Evolutionary conservation across 1,139 yeast species (phyloP), one percentile per base, ranked within the genome.

Genomic region (Ogataea hybrid): DNA sequence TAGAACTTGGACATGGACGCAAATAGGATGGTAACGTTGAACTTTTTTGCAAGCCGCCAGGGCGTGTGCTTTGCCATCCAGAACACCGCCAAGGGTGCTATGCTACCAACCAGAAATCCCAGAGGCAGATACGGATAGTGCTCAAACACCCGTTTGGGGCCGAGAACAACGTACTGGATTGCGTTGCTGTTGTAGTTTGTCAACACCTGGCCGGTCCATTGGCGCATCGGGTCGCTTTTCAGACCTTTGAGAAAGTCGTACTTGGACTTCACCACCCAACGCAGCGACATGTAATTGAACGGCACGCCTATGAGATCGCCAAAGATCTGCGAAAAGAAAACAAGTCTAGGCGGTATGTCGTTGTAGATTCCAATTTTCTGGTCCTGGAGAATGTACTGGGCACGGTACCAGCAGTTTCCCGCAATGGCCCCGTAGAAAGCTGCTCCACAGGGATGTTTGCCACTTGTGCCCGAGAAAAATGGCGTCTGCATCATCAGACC

Each of bases 371-470:
- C 79, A 10, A 73, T 57, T 43, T 72, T 67, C 65, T 71, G 68
- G 54, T 71, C 70, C 47, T 73, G 75, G 25, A 74, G 59, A 51
- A 71, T 72, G 48, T 63, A 70, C 51, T 74, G 79, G 1, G 78
- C 77, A 36, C 79, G 54, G 48, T 74, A 73, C 77, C 79, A 74
- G 1, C 78, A 75, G 53, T 73, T 71, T 1, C 79, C 79, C 0
- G 77, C 75, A 12, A 75, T 61, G 2, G 77, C 69, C 4, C 78
- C 76, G 52, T 71, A 74, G 2, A 72, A 67, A 1, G 72, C 57
- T 1, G 76, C 78, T 9, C 76, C 72, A 2, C 69, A 75, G 0
- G 78, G 79, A 45, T 73, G 77, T 25, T 44, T 48, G 9, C 44
- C 49, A 10, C 28, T 34, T 15, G 31, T 6, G 11, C 35, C 29